These are phyloP conservation scores for Nymphaea colorata DNA, from an alignment of 164 flowering plant species.

Conservation along the genomic window DNA sequence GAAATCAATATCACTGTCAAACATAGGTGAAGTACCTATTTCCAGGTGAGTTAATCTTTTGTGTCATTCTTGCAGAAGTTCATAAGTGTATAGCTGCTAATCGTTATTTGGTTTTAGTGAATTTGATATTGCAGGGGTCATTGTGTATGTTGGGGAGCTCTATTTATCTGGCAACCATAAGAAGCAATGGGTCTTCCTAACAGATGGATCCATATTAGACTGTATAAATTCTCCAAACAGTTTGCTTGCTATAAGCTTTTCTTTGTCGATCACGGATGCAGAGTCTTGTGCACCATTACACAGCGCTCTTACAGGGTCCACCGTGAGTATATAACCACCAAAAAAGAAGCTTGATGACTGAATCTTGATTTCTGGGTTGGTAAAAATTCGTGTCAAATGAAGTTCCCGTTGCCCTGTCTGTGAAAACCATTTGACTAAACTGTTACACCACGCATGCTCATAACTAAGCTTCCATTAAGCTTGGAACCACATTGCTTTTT, in stretches of 20 bases:
- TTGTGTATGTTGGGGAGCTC: conserved; percentile 71
- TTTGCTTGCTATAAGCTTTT: conserved; percentile 79
- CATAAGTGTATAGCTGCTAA: background rate
- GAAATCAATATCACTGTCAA: conserved; percentile 37
- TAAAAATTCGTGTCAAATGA: too few relatives aligned
- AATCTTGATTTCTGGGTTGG: too few relatives aligned
- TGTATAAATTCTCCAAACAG: conserved; percentile 25
- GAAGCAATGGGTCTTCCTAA: conserved; percentile 91
- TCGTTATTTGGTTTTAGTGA: conserved; percentile 41
- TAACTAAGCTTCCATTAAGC: too few relatives aligned
- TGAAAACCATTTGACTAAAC: too few relatives aligned
- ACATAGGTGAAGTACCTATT: conserved; percentile 66
- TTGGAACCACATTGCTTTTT: too few relatives aligned
- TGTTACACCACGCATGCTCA: too few relatives aligned
- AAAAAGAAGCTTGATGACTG: too few relatives aligned
- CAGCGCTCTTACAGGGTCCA: conserved; percentile 53
- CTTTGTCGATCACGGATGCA: conserved; percentile 29
- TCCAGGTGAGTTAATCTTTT: conserved; percentile 41
- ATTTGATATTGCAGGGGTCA: conserved; percentile 73
- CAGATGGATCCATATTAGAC: conserved; percentile 49
- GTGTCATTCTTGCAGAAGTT: too few relatives aligned
- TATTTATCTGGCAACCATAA: conserved; percentile 41
- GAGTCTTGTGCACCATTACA: conserved; percentile 46
- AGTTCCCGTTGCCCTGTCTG: too few relatives aligned
- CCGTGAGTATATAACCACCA: conserved; percentile 29